These are phyloP conservation scores for Pittosporum tobira DNA, from an alignment of 129 eudicot species.

Conservation along the genomic window DNA sequence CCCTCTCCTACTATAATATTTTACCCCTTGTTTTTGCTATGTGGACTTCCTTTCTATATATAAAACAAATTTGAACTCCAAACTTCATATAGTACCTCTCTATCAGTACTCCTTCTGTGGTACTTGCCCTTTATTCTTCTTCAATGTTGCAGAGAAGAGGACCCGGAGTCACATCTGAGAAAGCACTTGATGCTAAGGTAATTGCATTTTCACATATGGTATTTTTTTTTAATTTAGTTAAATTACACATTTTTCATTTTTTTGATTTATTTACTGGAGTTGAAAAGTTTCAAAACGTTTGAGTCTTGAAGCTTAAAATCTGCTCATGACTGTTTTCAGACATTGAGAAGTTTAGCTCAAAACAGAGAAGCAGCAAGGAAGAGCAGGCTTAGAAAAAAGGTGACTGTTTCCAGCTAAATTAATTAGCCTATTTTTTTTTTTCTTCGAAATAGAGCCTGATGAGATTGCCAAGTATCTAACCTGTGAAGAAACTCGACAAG, in stretches of 20 bases:
- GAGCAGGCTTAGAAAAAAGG: conserved; percentile 94
- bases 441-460: no score
- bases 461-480: no score
- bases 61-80: conserved; percentile 6
- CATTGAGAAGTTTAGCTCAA: conserved; percentile 94
- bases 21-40: conserved; percentile 23
- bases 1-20: conserved; percentile 15
- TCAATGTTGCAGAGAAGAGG: conserved; percentile 63
- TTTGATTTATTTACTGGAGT: neutral
- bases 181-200: conserved; percentile 84
- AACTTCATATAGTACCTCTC: conserved; percentile 9
- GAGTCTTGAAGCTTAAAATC: conserved; percentile 5
- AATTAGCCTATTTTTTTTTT: no score
- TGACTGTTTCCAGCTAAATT: no score
- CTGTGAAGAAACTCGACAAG: no score
- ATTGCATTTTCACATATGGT: conserved; percentile 4
- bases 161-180: conserved; percentile 59
- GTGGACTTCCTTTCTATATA: neutral
- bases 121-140: neutral
- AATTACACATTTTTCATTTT: neutral
- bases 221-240: neutral
- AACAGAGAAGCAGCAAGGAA: conserved; percentile 98
- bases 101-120: neutral
- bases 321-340: conserved; percentile 38
- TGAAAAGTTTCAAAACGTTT: neutral